Conservation (phyloP, 805 yeast genomes). For the Zygosaccharomyces bailii region DNA sequence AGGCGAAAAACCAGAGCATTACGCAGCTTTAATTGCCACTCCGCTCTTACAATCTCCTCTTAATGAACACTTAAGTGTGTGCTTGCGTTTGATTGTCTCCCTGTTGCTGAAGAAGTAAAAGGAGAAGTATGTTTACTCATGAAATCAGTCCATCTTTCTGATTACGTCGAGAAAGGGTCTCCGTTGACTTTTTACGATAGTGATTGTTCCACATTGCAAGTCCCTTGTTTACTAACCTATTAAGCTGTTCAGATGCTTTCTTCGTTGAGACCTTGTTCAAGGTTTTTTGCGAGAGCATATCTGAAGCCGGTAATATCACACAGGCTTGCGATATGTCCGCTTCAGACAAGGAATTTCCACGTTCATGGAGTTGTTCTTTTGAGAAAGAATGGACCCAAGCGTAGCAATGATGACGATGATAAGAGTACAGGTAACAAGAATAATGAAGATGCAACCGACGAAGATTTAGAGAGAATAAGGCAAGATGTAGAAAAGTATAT, state of each 20-base stretch:
- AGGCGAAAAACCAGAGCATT: not conserved
- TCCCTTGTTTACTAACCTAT: not conserved
- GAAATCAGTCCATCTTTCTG: too few species aligned
- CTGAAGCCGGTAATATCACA: constrained; percentile 1
- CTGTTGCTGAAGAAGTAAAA: constrained; percentile 3
- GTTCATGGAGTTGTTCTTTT: constrained; percentile 7
- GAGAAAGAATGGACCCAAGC: constrained; percentile 9
- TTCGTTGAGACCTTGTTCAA: constrained; percentile 12
- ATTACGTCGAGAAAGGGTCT: not conserved
- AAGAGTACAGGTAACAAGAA: constrained; percentile 2
- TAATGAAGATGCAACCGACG: constrained; percentile 24
- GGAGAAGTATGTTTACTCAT: constrained; percentile 1
- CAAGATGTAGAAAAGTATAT: constrained; percentile 27
- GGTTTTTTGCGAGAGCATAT: constrained; percentile 6
- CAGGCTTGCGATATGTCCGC: constrained; percentile 4
- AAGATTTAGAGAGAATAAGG: constrained; percentile 24
- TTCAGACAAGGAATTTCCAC: constrained; percentile 10
- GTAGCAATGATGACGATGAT: constrained; percentile 1
- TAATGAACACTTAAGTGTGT: not conserved
- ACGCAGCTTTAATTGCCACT: constrained; percentile 3
- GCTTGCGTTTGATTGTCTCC: not conserved
- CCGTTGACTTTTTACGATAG: too few species aligned
- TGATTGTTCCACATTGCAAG: constrained; percentile 1
- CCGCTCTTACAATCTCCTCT: not conserved
- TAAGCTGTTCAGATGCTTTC: constrained; percentile 10